These are phyloP conservation scores for Lodderomyces parapsilosis DNA, from an alignment of 1,139 yeast species.

Conservation along the genomic window DNA sequence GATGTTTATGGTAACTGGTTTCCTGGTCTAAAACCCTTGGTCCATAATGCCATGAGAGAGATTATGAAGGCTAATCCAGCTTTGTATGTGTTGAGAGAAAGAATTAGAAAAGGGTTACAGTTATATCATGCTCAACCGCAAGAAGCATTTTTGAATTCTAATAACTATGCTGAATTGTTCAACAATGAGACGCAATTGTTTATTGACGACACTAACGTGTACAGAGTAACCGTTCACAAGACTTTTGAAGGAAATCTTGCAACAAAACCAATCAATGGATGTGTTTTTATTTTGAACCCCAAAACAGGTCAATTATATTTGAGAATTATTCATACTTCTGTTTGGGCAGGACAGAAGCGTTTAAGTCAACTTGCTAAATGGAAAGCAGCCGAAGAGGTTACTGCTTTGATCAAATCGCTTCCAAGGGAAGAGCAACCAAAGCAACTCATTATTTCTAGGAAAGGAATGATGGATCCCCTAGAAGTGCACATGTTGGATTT, in stretches of 20 bases:
- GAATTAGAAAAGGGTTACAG: constrained; percentile 91
- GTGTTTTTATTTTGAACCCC: constrained; percentile 86
- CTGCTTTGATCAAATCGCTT: constrained; percentile 82
- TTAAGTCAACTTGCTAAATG: constrained; percentile 92
- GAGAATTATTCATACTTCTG: constrained; percentile 89
- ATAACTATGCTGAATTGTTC: constrained; percentile 87
- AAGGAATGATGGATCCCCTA: constrained; percentile 90
- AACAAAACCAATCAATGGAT: constrained; percentile 92
- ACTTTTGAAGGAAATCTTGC: constrained; percentile 93
- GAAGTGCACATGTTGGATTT: constrained; percentile 97
- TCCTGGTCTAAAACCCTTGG: constrained; percentile 85
- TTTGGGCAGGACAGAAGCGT: constrained; percentile 97
- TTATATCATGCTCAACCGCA: constrained; percentile 92
- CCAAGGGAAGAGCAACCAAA: constrained; percentile 95
- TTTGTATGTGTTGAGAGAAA: constrained; percentile 82
- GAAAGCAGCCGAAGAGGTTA: constrained; percentile 98
- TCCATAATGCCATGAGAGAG: constrained; percentile 90
- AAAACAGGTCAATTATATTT: constrained; percentile 84
- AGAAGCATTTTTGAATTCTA: constrained; percentile 86
- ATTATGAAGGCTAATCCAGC: constrained; percentile 97
- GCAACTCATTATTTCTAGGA: constrained; percentile 85
- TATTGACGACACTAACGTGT: constrained; percentile 90
- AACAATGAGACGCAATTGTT: constrained; percentile 80
- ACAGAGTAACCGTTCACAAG: constrained; percentile 88
- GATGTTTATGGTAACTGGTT: constrained; percentile 98